Evolutionary conservation across 192 early-diverging fungal genomes (phyloP), one percentile per base, ranked within the genome.

Genomic region (Podochytrium sp.): DNA sequence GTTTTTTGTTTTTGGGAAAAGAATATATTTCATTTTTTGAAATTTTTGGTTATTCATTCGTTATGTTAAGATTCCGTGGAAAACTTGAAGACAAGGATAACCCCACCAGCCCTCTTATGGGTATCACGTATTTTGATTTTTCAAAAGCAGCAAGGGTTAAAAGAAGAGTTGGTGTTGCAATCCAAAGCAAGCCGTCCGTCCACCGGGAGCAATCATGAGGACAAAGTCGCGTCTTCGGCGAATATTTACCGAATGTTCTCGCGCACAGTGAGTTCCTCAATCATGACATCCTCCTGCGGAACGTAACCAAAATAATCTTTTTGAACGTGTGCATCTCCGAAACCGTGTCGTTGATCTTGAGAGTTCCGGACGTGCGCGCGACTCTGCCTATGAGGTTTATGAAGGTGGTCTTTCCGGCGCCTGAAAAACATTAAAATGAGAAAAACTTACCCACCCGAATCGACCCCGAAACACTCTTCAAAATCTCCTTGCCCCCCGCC

Each of bases 121-220:
- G n/a, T n/a, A n/a, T n/a, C n/a, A n/a, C n/a, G n/a, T n/a, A n/a
- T n/a, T n/a, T n/a, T n/a, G n/a, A n/a, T n/a, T n/a, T n/a, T n/a
- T n/a, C n/a, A n/a, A n/a, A n/a, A n/a, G n/a, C n/a, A n/a, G n/a
- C n/a, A n/a, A n/a, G n/a, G n/a, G n/a, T n/a, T n/a, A n/a, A n/a
- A n/a, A n/a, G n/a, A n/a, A n/a, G n/a, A n/a, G n/a, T n/a, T n/a
- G n/a, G n/a, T n/a, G n/a, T n/a, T n/a, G n/a, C n/a, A n/a, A n/a
- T n/a, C 93, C 93, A 79, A 91, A 87, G 71, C 89, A 95, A 29
- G 89, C 92, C 18, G 90, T 90, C 56, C 83, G 81, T 70, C 93
- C 93, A 56, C 92, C 92, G 73, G 87, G 86, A 41, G 88, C 90
- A 34, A 95, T 79, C 35, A 95, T 80, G 60, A 94, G 71, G 10